Evolutionary conservation across 1,139 yeast genomes (phyloP).

Genomic region (Pichia sp.): DNA sequence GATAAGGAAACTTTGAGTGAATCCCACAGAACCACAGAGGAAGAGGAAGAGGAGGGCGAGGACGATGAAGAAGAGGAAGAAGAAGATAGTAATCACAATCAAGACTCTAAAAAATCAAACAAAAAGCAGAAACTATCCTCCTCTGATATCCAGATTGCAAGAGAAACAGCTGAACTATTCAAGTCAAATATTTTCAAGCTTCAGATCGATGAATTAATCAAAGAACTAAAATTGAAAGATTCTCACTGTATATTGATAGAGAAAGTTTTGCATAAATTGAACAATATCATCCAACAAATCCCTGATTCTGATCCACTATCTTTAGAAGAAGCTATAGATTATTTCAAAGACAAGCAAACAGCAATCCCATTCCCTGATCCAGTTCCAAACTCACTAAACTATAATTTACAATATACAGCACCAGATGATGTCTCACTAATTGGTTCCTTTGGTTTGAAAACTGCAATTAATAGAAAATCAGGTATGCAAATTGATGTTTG

Average conservation of each 20-base stretch:
- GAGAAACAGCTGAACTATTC: conserved; percentile 90
- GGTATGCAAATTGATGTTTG: conserved; percentile 70
- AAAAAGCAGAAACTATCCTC: conserved; percentile 38
- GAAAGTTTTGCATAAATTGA: conserved; percentile 67
- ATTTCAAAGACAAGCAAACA: conserved; percentile 41
- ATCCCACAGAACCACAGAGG: background rate
- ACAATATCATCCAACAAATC: conserved; percentile 58
- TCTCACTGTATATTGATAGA: conserved; percentile 60
- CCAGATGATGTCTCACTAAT: conserved; percentile 75
- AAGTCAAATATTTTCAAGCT: conserved; percentile 90
- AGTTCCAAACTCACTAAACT: conserved; percentile 57
- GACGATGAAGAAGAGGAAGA: background rate
- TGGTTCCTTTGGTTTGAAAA: conserved; percentile 85
- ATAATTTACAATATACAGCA: conserved; percentile 59
- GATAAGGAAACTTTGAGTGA: no score
- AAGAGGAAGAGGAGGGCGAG: background rate
- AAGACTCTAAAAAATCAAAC: conserved; percentile 7
- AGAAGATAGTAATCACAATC: background rate
- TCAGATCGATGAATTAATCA: conserved; percentile 83
- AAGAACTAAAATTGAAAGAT: conserved; percentile 71
- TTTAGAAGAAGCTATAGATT: conserved; percentile 44
- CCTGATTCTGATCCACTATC: conserved; percentile 48
- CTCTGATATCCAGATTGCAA: conserved; percentile 82
- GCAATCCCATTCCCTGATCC: conserved; percentile 88
- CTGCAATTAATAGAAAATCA: conserved; percentile 57